These are phyloP conservation scores for Hydrangea macrophylla DNA, from an alignment of 148 eudicot genomes.

Conservation along the genomic window DNA sequence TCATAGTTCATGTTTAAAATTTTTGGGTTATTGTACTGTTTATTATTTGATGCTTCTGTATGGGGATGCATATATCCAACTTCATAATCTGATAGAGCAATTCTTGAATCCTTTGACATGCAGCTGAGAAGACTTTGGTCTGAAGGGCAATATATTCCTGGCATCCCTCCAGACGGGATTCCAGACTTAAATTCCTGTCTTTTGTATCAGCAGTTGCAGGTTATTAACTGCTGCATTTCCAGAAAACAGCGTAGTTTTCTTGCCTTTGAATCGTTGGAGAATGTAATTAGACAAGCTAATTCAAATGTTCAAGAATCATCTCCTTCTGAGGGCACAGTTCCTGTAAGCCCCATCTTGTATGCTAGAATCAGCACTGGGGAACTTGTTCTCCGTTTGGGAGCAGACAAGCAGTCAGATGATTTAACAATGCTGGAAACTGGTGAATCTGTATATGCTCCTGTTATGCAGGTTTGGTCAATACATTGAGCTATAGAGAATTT, in stretches of 20 bases:
- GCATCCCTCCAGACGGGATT: constrained; percentile 66
- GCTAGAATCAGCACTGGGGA: constrained; percentile 71
- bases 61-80: background rate
- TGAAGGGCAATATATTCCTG: constrained; percentile 84
- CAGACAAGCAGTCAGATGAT: constrained; percentile 45
- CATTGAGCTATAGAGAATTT: constrained; percentile 6
- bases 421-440: constrained; percentile 86
- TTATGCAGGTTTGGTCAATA: constrained; percentile 63
- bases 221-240: constrained; percentile 91
- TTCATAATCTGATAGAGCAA: constrained; percentile 4
- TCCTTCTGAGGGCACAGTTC: constrained; percentile 32
- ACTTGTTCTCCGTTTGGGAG: constrained; percentile 73
- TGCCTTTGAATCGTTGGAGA: constrained; percentile 63
- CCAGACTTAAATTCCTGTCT: constrained; percentile 88
- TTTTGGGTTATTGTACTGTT: background rate
- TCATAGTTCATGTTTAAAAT: background rate
- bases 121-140: constrained; percentile 91
- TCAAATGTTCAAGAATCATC: constrained; percentile 48
- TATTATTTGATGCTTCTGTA: background rate
- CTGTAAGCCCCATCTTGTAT: constrained; percentile 38
- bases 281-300: constrained; percentile 39
- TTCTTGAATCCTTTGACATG: constrained; percentile 23
- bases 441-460: constrained; percentile 79
- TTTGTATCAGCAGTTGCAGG: constrained; percentile 86
- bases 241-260: constrained; percentile 66